Evolutionary conservation across 2,329 filamentous ascomycete species (phyloP), one percentile per base, ranked within the genome.

Genomic region (Cladosporium sp.): DNA sequence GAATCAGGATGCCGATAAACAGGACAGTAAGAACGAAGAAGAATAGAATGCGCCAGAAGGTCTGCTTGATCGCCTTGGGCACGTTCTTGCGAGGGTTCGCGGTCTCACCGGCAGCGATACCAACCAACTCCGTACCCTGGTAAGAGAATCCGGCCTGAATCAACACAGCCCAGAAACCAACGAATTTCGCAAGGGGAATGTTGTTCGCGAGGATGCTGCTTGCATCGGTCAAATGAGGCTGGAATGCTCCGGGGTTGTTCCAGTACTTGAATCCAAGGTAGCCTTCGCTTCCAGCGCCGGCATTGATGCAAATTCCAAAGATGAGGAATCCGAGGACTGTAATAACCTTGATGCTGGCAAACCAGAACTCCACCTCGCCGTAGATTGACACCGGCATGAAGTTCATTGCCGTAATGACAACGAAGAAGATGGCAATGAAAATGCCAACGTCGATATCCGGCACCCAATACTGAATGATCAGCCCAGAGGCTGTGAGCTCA

Each of bases 231-330:
- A 50, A 22, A 49, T 65, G 62, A 8, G 60, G 57, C 9, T 59
- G 59, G 57, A 78, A 78, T 4, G 64, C 64, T 16, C 64, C 64
- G 16, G 64, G 63, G 27, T 57, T 49, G 45, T 56, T 54, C 62
- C 65, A 67, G 65, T 78, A 83, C 42, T 77, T 72, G 38, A 78
- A 81, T 25, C 83, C 82, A 16, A 84, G 74, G 62, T 84, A 82
- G 33, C 79, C 77, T 57, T 74, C 67, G 54, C 74, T 62, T 51
- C 78, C 67, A 1, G 69, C 72, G 32, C 64, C 65, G 15, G 64
- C 64, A 43, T 66, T 62, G 55, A 59, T 70, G 62, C 72, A 63
- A 65, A 71, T 61, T 15, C 66, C 70, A 49, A 74, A 65, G 52
- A 67, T 61, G 27, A 68, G 53, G 57, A 68, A 68, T 13, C 77